A percentile compares a stretch with the other conserved stretches of the same genome.
phyloP scores from a whole-genome alignment of 2,329 filamentous ascomycete genomes.

The Ascochyta koolunga region DNA sequence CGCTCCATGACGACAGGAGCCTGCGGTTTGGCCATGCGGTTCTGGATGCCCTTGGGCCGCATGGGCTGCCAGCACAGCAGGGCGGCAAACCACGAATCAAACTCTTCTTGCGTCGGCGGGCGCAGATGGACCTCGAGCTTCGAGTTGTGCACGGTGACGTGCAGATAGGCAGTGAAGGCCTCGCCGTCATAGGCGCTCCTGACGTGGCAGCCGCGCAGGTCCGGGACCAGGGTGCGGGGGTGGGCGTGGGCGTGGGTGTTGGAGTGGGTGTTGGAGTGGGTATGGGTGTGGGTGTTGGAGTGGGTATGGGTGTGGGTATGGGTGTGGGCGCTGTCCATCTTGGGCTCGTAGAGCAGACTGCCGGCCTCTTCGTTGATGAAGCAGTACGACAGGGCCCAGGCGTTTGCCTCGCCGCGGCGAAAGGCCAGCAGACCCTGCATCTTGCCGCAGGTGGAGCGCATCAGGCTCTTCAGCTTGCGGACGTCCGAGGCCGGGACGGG shows the following conservation, averaged over 20 bases:
- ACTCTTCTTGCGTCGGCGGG: slow-evolving; percentile 68
- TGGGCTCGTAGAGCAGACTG: slow-evolving; percentile 75
- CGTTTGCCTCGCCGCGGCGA: slow-evolving; percentile 63
- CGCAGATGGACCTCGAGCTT: slow-evolving; percentile 69
- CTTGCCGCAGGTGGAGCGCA: slow-evolving; percentile 77
- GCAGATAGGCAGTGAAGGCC: slow-evolving; percentile 56
- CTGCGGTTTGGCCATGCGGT: slow-evolving; percentile 60
- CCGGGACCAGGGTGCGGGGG: slow-evolving; percentile 67
- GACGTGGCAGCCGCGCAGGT: slow-evolving; percentile 76
- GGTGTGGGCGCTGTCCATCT: slow-evolving; percentile 67
- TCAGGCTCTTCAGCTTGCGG: slow-evolving; percentile 73
- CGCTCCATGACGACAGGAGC: slow-evolving; percentile 46
- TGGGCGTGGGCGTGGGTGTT: slow-evolving; percentile 50
- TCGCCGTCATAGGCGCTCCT: slow-evolving; percentile 57
- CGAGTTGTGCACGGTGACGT: slow-evolving; percentile 60
- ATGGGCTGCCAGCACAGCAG: slow-evolving; percentile 82
- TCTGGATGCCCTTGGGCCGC: slow-evolving; percentile 62
- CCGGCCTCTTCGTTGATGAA: slow-evolving; percentile 80
- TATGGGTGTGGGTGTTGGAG: too few species aligned
- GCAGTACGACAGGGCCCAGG: slow-evolving; percentile 74
- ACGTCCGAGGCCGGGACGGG: slow-evolving; percentile 67
- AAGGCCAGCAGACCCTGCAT: slow-evolving; percentile 83
- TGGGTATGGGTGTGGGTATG: too few species aligned
- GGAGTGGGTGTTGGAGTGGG: slow-evolving; percentile 30
- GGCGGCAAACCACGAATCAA: slow-evolving; percentile 80